phyloP scores from a whole-genome alignment of 441 rosid genomes.

The Gossypium lobatum region DNA sequence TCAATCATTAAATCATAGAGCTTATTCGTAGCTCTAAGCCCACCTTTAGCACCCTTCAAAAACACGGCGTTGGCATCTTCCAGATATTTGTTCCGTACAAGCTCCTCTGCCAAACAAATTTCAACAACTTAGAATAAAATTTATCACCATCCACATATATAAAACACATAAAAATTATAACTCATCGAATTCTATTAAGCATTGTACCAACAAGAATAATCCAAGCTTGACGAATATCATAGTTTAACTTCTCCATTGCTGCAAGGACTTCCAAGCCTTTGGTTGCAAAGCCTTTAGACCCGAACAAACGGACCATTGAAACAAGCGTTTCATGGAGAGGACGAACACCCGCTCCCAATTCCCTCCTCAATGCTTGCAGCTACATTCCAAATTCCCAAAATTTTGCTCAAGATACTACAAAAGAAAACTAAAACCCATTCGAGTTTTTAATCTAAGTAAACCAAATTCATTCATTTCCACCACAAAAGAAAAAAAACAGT shows the following conservation, averaged over 20 bases:
- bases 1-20: conserved; percentile 79
- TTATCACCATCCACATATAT: background rate
- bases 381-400: conserved; percentile 17
- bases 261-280: conserved; percentile 73
- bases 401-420: background rate
- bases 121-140: conserved; percentile 12
- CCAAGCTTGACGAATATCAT: conserved; percentile 87
- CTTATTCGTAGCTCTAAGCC: conserved; percentile 74
- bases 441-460: background rate
- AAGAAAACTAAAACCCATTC: background rate
- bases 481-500: background rate
- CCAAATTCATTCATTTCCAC: background rate
- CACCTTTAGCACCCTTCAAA: conserved; percentile 76
- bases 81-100: conserved; percentile 59
- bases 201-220: conserved; percentile 72
- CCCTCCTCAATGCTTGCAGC: conserved; percentile 87
- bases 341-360: conserved; percentile 66
- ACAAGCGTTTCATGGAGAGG: conserved; percentile 86
- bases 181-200: conserved; percentile 13
- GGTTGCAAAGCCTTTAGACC: conserved; percentile 63
- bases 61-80: conserved; percentile 90
- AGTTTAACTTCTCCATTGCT: conserved; percentile 75
- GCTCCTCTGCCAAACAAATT: conserved; percentile 53
- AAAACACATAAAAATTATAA: background rate
- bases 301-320: conserved; percentile 61